Evolutionary conservation across 2,329 filamentous ascomycete species (phyloP), one percentile per base, ranked within the genome.

Genomic region (Pseudogymnoascus sp.): DNA sequence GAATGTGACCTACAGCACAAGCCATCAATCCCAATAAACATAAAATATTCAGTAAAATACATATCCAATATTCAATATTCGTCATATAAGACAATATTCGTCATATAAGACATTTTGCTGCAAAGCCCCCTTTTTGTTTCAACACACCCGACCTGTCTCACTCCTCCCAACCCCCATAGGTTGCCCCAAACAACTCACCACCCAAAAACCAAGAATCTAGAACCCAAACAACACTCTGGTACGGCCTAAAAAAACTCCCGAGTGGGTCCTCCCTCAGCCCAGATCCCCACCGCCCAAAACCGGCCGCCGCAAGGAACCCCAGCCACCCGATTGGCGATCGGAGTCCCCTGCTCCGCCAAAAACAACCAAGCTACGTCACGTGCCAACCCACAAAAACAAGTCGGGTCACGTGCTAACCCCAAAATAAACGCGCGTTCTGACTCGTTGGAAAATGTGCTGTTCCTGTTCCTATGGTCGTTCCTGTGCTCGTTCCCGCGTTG

Each of bases 101-200:
- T n/a, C 8, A 34, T 14, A 29, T 54, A 54, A 54, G 47, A 54
- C 47, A 54, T 29, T 51, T n/a, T 14, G 8, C 26, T 11, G 8
- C 47, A 54, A 31, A 54, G 10, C 47, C 47, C 47, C 47, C 26
- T 54, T 54, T 54, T 11, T 54, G 47, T 54, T n/a, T 54, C 47
- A 54, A 54, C 47, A 4, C 16, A 14, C 47, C 26, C 47, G 26
- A 31, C 5, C 2, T 31, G 47, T 54, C 47, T 54, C 26, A 54
- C 47, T 54, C 47, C 8, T 11, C 47, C 8, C 4, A 29, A 16
- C 26, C 47, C 47, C 10, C 47, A 54, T 54, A 54, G 47, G 47
- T 54, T 54, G 47, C n/a, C 47, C 47, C 47, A 34, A 54, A 54
- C 47, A 54, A 54, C 47, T 7, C 18, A n/a, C n/a, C 26, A n/a